Conservation (phyloP, 106 monocot genomes). For the Dioscorea alata region DNA sequence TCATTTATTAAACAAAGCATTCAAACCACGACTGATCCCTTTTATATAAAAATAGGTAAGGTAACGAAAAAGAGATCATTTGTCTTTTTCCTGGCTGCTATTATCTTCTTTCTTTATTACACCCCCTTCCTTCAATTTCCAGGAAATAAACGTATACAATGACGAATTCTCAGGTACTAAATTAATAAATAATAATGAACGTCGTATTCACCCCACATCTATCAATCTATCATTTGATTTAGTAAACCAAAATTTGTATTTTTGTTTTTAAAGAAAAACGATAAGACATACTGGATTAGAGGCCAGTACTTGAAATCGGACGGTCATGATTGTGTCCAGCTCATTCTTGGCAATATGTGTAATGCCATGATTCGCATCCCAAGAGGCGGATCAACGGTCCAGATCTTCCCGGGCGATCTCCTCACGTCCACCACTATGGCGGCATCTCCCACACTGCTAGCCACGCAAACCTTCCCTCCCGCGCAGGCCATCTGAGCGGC, state of each 20-base stretch:
- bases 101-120: no score
- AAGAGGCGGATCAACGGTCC: constrained; percentile 43
- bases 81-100: neutral
- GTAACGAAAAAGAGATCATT: neutral
- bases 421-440: constrained; percentile 43
- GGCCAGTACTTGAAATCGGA: neutral
- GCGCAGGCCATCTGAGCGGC: constrained; percentile 36
- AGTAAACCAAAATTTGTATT: no score
- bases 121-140: no score
- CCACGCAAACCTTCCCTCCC: constrained; percentile 57
- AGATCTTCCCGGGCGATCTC: constrained; percentile 14
- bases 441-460: constrained; percentile 16
- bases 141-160: no score
- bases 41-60: neutral
- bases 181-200: no score
- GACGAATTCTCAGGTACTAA: no score
- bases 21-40: no score
- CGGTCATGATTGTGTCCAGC: constrained; percentile 9
- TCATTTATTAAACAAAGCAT: no score
- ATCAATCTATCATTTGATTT: no score
- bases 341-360: constrained; percentile 59
- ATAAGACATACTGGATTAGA: no score
- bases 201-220: no score
- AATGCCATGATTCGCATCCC: constrained; percentile 40
- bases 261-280: no score